phyloP scores from a whole-genome alignment of 495 filamentous ascomycete genomes.

The Trichoderma virens region DNA sequence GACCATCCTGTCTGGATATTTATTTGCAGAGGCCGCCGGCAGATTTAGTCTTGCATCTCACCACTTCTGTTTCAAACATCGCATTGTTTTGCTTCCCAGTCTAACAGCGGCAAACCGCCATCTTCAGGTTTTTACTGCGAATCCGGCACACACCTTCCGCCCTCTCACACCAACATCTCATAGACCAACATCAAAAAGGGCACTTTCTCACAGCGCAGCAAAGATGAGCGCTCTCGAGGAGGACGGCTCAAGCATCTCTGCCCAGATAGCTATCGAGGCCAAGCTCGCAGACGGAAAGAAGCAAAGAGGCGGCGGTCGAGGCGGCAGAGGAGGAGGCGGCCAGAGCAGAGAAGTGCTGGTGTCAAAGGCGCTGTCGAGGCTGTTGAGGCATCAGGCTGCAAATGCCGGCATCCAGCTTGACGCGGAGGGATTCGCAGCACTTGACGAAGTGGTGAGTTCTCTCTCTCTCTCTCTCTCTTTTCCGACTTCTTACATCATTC shows the following conservation, averaged over 20 bases:
- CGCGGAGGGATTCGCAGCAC: slow-evolving; percentile 68
- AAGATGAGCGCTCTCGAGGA: background rate
- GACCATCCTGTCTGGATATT: background rate
- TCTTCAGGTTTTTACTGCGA: background rate
- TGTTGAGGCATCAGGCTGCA: slow-evolving; percentile 78
- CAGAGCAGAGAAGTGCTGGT: slow-evolving; percentile 53
- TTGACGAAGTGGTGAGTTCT: slow-evolving; percentile 71
- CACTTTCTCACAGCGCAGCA: background rate
- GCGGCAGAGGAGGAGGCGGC: slow-evolving; percentile 23
- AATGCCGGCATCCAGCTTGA: slow-evolving; percentile 71
- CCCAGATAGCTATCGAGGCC: background rate
- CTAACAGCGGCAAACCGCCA: background rate
- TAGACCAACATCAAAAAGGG: too few relatives aligned
- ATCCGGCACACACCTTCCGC: background rate
- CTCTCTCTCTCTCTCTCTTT: too few relatives aligned
- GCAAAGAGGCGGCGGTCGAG: slow-evolving; percentile 11
- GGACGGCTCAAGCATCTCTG: background rate
- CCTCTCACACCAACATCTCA: background rate
- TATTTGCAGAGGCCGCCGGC: background rate
- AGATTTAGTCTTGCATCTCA: background rate
- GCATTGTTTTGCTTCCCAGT: background rate
- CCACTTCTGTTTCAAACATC: background rate
- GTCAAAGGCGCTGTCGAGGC: slow-evolving; percentile 70
- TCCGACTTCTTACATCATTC: too few relatives aligned
- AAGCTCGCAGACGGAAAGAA: background rate